phyloP scores from a whole-genome alignment of 2,329 filamentous ascomycete genomes.

The Triangularia verruculosa region DNA sequence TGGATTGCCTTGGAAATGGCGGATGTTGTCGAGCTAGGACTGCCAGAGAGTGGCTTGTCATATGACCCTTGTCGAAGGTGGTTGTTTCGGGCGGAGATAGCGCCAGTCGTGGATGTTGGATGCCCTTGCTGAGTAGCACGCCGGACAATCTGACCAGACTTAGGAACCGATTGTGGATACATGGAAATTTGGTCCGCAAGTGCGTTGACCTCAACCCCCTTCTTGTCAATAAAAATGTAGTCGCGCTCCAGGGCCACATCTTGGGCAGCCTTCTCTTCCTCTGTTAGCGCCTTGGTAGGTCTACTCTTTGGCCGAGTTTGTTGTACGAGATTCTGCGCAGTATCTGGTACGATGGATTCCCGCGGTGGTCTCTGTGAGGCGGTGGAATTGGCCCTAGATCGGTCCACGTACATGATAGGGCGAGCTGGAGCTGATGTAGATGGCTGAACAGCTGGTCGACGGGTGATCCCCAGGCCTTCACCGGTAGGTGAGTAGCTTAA shows the following conservation, averaged over 20 bases:
- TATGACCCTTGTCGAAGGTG: slow-evolving; percentile 78
- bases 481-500: slow-evolving; percentile 41
- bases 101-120: slow-evolving; percentile 61
- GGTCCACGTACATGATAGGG: slow-evolving; percentile 36
- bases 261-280: slow-evolving; percentile 71
- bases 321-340: slow-evolving; percentile 35
- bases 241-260: slow-evolving; percentile 90
- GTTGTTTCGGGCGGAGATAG: slow-evolving; percentile 66
- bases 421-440: slow-evolving; percentile 49
- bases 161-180: slow-evolving; percentile 58
- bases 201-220: slow-evolving; percentile 92
- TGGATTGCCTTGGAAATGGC: slow-evolving; percentile 94
- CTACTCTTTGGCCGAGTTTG: slow-evolving; percentile 31
- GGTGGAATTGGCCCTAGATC: slow-evolving; percentile 41
- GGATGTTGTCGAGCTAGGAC: slow-evolving; percentile 72
- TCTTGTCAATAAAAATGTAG: slow-evolving; percentile 94
- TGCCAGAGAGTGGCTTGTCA: slow-evolving; percentile 68
- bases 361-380: slow-evolving; percentile 37
- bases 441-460: slow-evolving; percentile 45
- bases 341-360: slow-evolving; percentile 32
- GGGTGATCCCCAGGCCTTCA: slow-evolving; percentile 51
- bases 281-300: slow-evolving; percentile 34
- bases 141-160: slow-evolving; percentile 64
- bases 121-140: slow-evolving; percentile 73
- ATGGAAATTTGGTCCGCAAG: slow-evolving; percentile 93